phyloP scores from a whole-genome alignment of 2,329 filamentous ascomycete genomes.

The Taxawa tesnikishii region DNA sequence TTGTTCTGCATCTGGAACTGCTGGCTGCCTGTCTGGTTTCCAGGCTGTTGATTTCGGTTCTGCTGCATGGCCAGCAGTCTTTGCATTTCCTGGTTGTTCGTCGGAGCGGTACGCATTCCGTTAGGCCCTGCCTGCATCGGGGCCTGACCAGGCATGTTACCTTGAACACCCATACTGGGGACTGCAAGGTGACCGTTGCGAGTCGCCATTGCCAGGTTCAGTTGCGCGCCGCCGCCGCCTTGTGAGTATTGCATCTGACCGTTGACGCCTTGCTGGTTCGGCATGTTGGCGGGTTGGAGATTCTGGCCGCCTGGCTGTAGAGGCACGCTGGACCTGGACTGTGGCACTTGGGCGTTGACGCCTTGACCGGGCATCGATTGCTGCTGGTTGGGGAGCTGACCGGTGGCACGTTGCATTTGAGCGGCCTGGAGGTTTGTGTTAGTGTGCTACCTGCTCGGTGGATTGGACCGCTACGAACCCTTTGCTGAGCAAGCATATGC shows the following conservation, averaged over 20 bases:
- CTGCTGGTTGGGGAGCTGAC: conserved; percentile 4
- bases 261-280: background rate
- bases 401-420: conserved; percentile 11
- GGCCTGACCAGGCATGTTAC: conserved; percentile 51
- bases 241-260: conserved; percentile 8
- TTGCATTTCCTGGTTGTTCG: background rate
- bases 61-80: conserved; percentile 13
- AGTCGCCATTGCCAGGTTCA: conserved; percentile 36
- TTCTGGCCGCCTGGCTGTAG: conserved; percentile 2
- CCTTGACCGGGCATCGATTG: conserved; percentile 2
- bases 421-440: too few relatives aligned
- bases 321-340: background rate
- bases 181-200: conserved; percentile 35
- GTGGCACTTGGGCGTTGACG: conserved; percentile 1
- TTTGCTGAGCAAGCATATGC: conserved; percentile 43
- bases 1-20: conserved; percentile 8
- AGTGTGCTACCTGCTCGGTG: too few relatives aligned
- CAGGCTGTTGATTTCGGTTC: conserved; percentile 8
- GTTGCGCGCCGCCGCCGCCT: too few relatives aligned
- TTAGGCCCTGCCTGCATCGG: conserved; percentile 23
- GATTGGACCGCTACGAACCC: too few relatives aligned
- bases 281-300: conserved; percentile 1
- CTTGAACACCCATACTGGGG: conserved; percentile 41
- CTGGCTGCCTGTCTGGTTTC: conserved; percentile 6
- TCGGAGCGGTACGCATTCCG: background rate